phyloP scores from a whole-genome alignment of 2,329 filamentous ascomycete genomes.

The Neofusicoccum umdonicola region DNA sequence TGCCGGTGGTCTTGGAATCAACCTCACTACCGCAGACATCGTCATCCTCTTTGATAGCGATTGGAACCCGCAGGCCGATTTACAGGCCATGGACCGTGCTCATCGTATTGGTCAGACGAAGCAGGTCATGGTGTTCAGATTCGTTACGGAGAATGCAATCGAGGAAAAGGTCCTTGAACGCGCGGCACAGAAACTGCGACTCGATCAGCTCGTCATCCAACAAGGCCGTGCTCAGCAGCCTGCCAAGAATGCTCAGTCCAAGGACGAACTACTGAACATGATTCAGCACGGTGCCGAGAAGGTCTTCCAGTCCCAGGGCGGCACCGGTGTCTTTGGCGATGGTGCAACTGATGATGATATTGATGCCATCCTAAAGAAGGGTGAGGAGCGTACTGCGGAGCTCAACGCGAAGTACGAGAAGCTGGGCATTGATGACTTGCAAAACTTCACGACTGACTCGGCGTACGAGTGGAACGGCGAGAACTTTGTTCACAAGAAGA shows the following conservation, averaged over 20 bases:
- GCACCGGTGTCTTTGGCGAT: slow-evolving; percentile 58
- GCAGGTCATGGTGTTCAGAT: slow-evolving; percentile 93
- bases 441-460: slow-evolving; percentile 96
- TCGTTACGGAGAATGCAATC: slow-evolving; percentile 96
- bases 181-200: slow-evolving; percentile 90
- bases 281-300: slow-evolving; percentile 98
- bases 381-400: slow-evolving; percentile 83
- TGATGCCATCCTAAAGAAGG: slow-evolving; percentile 79
- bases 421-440: slow-evolving; percentile 91
- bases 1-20: slow-evolving; percentile 94
- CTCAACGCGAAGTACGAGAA: slow-evolving; percentile 95
- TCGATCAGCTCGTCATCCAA: slow-evolving; percentile 97
- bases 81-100: slow-evolving; percentile 98
- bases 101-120: slow-evolving; percentile 99
- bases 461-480: slow-evolving; percentile 99
- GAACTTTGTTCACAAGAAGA: slow-evolving; percentile 83
- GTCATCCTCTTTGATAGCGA: slow-evolving; percentile 96
- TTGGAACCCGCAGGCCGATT: slow-evolving; percentile 97
- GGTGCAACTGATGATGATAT: slow-evolving; percentile 80
- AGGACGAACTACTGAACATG: slow-evolving; percentile 95
- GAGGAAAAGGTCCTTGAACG: slow-evolving; percentile 97
- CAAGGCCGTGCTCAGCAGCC: slow-evolving; percentile 91
- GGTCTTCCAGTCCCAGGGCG: slow-evolving; percentile 75
- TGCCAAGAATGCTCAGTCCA: slow-evolving; percentile 86
- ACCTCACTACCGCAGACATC: slow-evolving; percentile 90